These are phyloP conservation scores for Aspergillus sp. DNA, from an alignment of 2,329 filamentous ascomycete species.

Conservation along the genomic window DNA sequence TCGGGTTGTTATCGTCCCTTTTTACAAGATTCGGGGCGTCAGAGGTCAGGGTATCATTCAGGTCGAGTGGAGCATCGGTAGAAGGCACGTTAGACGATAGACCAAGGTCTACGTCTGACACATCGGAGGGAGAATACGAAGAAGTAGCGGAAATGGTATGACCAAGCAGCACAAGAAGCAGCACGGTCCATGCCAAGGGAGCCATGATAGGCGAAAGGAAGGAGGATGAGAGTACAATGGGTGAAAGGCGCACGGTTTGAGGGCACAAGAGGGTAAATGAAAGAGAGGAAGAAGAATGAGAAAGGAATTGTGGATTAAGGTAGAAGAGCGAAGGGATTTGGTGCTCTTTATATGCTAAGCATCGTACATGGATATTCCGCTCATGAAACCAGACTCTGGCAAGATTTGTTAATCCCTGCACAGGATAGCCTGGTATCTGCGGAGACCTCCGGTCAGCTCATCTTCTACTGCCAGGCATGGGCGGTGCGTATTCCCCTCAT, in stretches of 20 bases:
- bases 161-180: background rate
- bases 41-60: background rate
- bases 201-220: background rate
- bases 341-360: too few species aligned
- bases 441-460: too few species aligned
- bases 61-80: background rate
- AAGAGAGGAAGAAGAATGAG: background rate
- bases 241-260: background rate
- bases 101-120: background rate
- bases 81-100: background rate
- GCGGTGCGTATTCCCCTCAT: too few species aligned
- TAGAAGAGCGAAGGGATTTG: too few species aligned
- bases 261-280: background rate
- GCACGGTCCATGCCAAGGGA: background rate
- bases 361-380: too few species aligned
- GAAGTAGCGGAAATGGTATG: background rate
- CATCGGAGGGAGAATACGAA: background rate
- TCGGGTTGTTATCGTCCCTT: background rate
- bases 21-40: background rate
- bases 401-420: too few species aligned
- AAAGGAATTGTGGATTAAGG: too few species aligned
- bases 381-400: too few species aligned
- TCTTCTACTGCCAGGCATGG: too few species aligned
- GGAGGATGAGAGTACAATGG: background rate
- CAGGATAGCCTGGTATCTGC: too few species aligned